Percentiles rank a stretch among this genome's conserved stretches.
phyloP scores from a whole-genome alignment of 805 yeast genomes.

The Ogataea saltuana region DNA sequence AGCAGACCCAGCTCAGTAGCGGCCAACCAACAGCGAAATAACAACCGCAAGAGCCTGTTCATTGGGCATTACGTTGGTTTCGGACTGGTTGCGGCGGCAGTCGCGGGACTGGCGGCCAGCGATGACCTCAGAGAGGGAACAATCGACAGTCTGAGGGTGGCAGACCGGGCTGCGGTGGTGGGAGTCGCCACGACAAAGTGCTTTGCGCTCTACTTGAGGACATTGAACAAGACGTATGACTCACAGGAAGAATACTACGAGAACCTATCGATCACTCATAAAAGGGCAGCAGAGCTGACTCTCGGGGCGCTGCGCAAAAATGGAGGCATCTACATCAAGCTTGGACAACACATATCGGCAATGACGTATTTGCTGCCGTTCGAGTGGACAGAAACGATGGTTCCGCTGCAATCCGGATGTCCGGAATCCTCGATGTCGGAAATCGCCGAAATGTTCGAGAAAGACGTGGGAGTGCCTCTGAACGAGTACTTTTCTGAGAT shows the following conservation, averaged over 20 bases:
- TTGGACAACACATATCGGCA: slow-evolving; percentile 94
- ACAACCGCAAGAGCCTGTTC: neutral
- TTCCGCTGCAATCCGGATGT: slow-evolving; percentile 87
- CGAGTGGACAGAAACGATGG: slow-evolving; percentile 96
- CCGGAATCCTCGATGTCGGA: slow-evolving; percentile 77
- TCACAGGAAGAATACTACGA: slow-evolving; percentile 46
- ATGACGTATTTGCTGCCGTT: slow-evolving; percentile 85
- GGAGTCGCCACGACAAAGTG: slow-evolving; percentile 71
- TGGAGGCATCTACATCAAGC: slow-evolving; percentile 90
- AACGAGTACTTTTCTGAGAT: slow-evolving; percentile 68
- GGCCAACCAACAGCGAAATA: too few species aligned
- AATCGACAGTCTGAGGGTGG: slow-evolving; percentile 38
- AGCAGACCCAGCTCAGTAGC: too few species aligned
- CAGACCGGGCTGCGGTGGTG: slow-evolving; percentile 61
- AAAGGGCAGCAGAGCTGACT: slow-evolving; percentile 75
- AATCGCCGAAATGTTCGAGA: slow-evolving; percentile 61
- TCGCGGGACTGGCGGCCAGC: slow-evolving; percentile 28
- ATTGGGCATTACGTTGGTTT: slow-evolving; percentile 26
- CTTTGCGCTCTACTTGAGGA: slow-evolving; percentile 64
- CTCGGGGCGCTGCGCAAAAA: slow-evolving; percentile 75
- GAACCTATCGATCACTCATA: slow-evolving; percentile 69
- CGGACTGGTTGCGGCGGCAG: slow-evolving; percentile 15
- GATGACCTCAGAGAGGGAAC: slow-evolving; percentile 37
- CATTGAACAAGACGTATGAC: slow-evolving; percentile 44
- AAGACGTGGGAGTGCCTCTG: slow-evolving; percentile 63